phyloP scores from a whole-genome alignment of 805 yeast species.

The Torulaspora quercuum region DNA sequence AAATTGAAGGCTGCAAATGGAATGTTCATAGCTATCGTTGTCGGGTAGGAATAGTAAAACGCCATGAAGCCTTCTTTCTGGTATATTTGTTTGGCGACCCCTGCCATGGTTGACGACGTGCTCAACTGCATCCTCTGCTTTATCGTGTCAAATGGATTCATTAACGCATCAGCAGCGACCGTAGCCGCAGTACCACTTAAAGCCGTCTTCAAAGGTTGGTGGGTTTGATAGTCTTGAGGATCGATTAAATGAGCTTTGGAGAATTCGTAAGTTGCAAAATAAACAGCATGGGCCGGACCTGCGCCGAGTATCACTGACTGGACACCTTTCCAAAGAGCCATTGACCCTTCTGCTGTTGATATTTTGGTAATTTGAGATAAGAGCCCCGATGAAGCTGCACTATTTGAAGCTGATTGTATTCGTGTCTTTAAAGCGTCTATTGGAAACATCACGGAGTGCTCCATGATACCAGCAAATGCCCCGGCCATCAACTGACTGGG shows the following conservation, averaged over 20 bases:
- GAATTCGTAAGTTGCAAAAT: slow-evolving; percentile 89
- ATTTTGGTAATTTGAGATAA: slow-evolving; percentile 69
- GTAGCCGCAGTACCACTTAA: slow-evolving; percentile 90
- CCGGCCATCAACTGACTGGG: slow-evolving; percentile 85
- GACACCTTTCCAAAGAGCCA: slow-evolving; percentile 90
- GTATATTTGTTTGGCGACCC: slow-evolving; percentile 44
- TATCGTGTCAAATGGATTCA: slow-evolving; percentile 95
- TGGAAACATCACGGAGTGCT: slow-evolving; percentile 95
- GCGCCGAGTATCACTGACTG: slow-evolving; percentile 91
- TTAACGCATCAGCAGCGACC: slow-evolving; percentile 86
- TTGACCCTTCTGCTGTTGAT: slow-evolving; percentile 82
- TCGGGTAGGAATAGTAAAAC: slow-evolving; percentile 89
- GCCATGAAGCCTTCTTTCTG: slow-evolving; percentile 67
- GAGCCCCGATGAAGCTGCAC: slow-evolving; percentile 36
- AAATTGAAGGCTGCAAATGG: slow-evolving; percentile 95
- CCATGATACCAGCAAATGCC: slow-evolving; percentile 99
- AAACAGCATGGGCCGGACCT: slow-evolving; percentile 99
- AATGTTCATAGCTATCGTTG: slow-evolving; percentile 84
- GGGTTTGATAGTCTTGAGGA: slow-evolving; percentile 35
- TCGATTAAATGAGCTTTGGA: slow-evolving; percentile 43
- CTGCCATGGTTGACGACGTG: slow-evolving; percentile 26
- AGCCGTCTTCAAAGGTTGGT: slow-evolving; percentile 80
- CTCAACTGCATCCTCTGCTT: slow-evolving; percentile 89
- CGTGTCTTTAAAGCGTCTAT: slow-evolving; percentile 94
- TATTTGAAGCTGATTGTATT: slow-evolving; percentile 60